Evolutionary conservation across 192 early-diverging fungal species (phyloP), one percentile per base, ranked within the genome.

Genomic region (Mortierella claussenii): DNA sequence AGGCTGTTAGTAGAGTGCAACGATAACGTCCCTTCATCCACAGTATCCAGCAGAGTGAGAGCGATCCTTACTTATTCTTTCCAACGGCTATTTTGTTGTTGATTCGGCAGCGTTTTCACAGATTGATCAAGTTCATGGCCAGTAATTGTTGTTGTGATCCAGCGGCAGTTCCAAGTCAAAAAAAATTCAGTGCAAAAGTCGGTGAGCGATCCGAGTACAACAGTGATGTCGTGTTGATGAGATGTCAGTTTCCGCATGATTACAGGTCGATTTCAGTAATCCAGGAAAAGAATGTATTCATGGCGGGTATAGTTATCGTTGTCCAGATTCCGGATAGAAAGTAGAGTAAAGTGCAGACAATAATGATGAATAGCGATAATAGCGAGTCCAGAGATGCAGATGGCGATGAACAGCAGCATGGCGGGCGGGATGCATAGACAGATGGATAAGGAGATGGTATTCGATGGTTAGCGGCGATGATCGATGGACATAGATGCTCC

Each of bases 11-110:
- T 30, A 11, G 8, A 17, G 17, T 11, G 8, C 17, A 8, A 11
- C 40, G 15, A 15, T 4, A 45, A 45, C 43, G 43, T n/a, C 15
- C 4, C 43, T 3, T 13, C 4, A 45, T 4, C 15, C 15, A 15
- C 15, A 45, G 6, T 9, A 45, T 4, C 17, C 17, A 45, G 20
- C 43, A 45, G 20, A 20, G 43, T 4, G 43, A 45, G 20, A 15
- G 4, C 17, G 43, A 44, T 27, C 33, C 73, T 66, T 67, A 76
- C 73, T 76, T 76, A 60, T 76, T 76, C 73, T 76, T 76, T 65
- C 73, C 73, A 66, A 76, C 73, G 73, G 73, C 73, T 76, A n/a
- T 59, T 52, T 13, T 17, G 23, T 43, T 40, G 8, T 11, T 17
- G 20, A 26, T 28, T 11, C 54, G 20, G 4, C 17, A 48, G 21